Base-by-base conservation (phyloP, 2,329 filamentous ascomycete species). In the Fusarium sp. region DNA sequence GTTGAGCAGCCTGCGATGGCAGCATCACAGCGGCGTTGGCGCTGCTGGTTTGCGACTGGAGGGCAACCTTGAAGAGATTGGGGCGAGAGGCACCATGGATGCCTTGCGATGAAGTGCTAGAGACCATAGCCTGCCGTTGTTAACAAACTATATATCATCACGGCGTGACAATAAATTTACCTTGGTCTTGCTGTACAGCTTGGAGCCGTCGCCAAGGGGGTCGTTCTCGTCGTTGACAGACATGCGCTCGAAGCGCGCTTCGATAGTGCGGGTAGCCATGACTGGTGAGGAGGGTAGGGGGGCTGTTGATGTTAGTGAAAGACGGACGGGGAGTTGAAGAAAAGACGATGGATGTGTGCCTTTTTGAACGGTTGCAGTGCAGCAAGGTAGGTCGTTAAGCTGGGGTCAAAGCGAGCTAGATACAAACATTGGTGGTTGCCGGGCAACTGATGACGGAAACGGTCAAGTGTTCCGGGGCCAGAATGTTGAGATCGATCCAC, bases 151-250 rank as follows among this genome's bases (percentile, higher is more conserved):
- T 42, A 28, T n/a, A 18, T 45, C 31, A 51, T 28, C 18, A 43
- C 39, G 10, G 24, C 13, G 45, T 40, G 39, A 50, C 20, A 43
- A 26, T 26, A 44, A 36, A 50, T 77, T 59, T 84, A 95, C 94
- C 90, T 97, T 97, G 66, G 88, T 81, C 81, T 97, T 97, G 72
- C 88, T 85, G 78, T 92, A 90, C 26, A 72, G 65, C 67, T 85
- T 85, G 58, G 81, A 81, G 66, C 82, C 83, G 68, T 88, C 85
- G 56, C 82, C 82, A 33, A 84, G 81, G 65, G 84, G 81, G 62
- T 93, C 91, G 77, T 95, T 97, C 81, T 97, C 95, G 77, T 98
- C 95, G 74, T 92, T 91, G 67, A 98, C 93, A 20, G 92, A 91
- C 82, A 98, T 88, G 80, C 91, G 91, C 89, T 97, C 94, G 77